A percentile compares a stretch with the other conserved stretches of the same genome.
Conservation (phyloP, 176 grass and related monocot genomes). For the Chrysopogon serrulatus region DNA sequence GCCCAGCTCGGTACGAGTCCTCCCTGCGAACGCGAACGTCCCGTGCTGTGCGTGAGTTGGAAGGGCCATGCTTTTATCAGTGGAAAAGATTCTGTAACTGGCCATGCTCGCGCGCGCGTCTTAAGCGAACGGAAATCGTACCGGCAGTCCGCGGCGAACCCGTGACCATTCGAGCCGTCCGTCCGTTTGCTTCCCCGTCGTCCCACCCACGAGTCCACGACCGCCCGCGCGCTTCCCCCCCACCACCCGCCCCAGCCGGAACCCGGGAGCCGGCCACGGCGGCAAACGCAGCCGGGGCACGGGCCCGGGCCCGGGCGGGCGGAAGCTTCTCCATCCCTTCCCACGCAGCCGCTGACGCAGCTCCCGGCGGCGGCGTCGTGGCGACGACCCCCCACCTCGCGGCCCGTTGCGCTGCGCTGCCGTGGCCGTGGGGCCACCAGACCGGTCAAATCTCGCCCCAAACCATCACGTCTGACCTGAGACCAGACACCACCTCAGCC, state of each 20-base stretch:
- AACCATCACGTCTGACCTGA: neutral
- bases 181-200: no score
- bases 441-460: slow-evolving; percentile 9
- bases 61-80: no score
- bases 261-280: no score
- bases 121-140: neutral
- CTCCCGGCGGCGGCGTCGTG: neutral
- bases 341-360: slow-evolving; percentile 36
- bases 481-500: neutral
- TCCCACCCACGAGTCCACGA: no score
- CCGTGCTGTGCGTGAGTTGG: neutral
- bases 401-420: slow-evolving; percentile 9
- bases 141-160: neutral
- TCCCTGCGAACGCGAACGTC: neutral
- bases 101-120: no score
- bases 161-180: neutral
- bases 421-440: neutral
- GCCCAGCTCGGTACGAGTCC: no score
- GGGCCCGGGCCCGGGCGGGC: no score
- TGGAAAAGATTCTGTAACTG: neutral
- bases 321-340: slow-evolving; percentile 30
- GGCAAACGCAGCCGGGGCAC: no score
- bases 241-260: no score
- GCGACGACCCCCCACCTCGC: neutral
- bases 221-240: neutral